Conservation (phyloP, 768 basidiomycete species). For the Dendrothele bispora region DNA sequence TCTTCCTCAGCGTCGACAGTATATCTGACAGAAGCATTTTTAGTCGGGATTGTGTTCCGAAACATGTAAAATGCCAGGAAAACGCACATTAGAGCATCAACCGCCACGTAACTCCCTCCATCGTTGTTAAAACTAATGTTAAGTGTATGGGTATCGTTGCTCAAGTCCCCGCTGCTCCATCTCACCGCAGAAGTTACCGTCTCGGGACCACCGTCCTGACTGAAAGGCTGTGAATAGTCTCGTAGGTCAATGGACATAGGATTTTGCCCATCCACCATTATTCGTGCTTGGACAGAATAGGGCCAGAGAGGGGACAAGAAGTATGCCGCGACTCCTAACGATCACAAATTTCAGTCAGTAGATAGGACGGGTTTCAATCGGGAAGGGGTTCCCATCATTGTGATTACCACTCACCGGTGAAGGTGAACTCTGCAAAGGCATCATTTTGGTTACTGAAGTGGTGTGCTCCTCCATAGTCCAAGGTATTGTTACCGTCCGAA, state of each 20-base stretch:
- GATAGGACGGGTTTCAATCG: too few relatives aligned
- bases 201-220: not conserved
- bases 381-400: too few relatives aligned
- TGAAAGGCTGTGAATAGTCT: not conserved
- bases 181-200: slow-evolving; percentile 2
- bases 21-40: not conserved
- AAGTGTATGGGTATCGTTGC: slow-evolving; percentile 1
- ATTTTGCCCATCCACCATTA: slow-evolving; percentile 2
- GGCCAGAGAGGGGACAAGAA: slow-evolving; percentile 11
- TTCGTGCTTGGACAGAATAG: slow-evolving; percentile 5
- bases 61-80: not conserved
- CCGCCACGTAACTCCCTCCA: not conserved
- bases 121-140: slow-evolving; percentile 2
- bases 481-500: not conserved
- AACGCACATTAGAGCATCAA: slow-evolving; percentile 9
- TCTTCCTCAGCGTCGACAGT: too few relatives aligned
- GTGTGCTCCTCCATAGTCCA: slow-evolving; percentile 5
- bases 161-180: slow-evolving; percentile 1
- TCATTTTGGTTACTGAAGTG: slow-evolving; percentile 3
- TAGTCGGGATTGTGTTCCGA: too few relatives aligned
- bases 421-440: slow-evolving; percentile 4
- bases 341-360: too few relatives aligned
- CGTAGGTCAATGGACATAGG: slow-evolving; percentile 4
- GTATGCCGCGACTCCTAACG: slow-evolving; percentile 6
- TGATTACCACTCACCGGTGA: slow-evolving; percentile 7